A percentile compares a stretch with the other conserved stretches of the same genome.
Evolutionary conservation across 108 stramenopile genomes (phyloP).

Genomic region (Bacterosira constricta): DNA sequence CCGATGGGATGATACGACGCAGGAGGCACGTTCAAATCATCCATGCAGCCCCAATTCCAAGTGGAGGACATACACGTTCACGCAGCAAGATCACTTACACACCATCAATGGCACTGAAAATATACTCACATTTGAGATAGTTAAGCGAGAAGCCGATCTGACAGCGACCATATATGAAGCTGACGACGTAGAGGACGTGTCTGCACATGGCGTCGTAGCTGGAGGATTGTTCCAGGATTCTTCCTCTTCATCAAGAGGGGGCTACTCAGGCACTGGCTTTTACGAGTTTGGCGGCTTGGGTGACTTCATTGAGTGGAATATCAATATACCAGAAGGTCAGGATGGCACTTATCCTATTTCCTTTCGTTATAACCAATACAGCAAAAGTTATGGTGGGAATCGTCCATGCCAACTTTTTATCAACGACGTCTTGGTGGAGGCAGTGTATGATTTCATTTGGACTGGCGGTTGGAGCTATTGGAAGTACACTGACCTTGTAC

Average conservation of each 20-base stretch:
- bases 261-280: slow-evolving; percentile 36
- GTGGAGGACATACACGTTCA: slow-evolving; percentile 49
- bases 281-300: slow-evolving; percentile 25
- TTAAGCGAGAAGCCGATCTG: slow-evolving; percentile 23
- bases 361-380: slow-evolving; percentile 27
- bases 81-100: slow-evolving; percentile 30
- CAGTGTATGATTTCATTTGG: slow-evolving; percentile 24
- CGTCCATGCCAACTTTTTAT: slow-evolving; percentile 15
- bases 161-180: slow-evolving; percentile 34
- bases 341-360: slow-evolving; percentile 29
- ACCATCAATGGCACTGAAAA: slow-evolving; percentile 2
- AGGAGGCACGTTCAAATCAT: slow-evolving; percentile 36
- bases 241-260: background rate
- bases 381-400: slow-evolving; percentile 23
- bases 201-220: background rate
- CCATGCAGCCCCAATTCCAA: slow-evolving; percentile 44
- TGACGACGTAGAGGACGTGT: slow-evolving; percentile 15
- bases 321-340: slow-evolving; percentile 6
- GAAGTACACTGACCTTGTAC: slow-evolving; percentile 38
- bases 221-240: slow-evolving; percentile 10
- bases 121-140: slow-evolving; percentile 39
- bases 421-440: slow-evolving; percentile 14
- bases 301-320: slow-evolving; percentile 29
- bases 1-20: slow-evolving; percentile 39
- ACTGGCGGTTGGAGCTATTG: slow-evolving; percentile 29